Evolutionary conservation across 805 yeast genomes (phyloP).

Genomic region (Tetrapisispora nanseiensis): DNA sequence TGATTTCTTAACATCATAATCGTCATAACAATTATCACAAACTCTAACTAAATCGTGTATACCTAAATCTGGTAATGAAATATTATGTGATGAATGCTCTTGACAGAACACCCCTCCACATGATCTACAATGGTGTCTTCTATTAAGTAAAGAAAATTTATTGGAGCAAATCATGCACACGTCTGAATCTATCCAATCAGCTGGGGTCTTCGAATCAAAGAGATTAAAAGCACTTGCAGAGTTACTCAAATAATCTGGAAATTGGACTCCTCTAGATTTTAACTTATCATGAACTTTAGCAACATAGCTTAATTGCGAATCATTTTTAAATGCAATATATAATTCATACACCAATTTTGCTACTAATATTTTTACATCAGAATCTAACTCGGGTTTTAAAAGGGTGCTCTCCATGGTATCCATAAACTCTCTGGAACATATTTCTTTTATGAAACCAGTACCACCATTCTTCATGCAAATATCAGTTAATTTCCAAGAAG

Average conservation of each 20-base stretch:
- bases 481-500: constrained; percentile 70
- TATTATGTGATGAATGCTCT: constrained; percentile 63
- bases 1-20: constrained; percentile 36
- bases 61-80: constrained; percentile 74
- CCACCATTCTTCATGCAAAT: constrained; percentile 92
- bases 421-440: constrained; percentile 77
- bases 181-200: constrained; percentile 95
- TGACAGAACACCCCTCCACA: constrained; percentile 95
- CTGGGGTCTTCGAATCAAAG: constrained; percentile 86
- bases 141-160: constrained; percentile 66
- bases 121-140: constrained; percentile 94
- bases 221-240: constrained; percentile 33
- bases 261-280: constrained; percentile 50
- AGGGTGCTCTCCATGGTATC: constrained; percentile 54
- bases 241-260: constrained; percentile 38
- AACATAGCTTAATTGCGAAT: constrained; percentile 56
- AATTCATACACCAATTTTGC: constrained; percentile 65
- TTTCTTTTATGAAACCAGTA: constrained; percentile 65
- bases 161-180: constrained; percentile 90
- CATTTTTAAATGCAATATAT: constrained; percentile 63
- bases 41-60: constrained; percentile 85
- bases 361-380: constrained; percentile 49
- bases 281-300: constrained; percentile 51
- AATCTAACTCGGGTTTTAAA: constrained; percentile 31
- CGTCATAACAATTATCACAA: constrained; percentile 79